Conservation (phyloP, 2,329 filamentous ascomycete genomes). For the Colletotrichum magnum region DNA sequence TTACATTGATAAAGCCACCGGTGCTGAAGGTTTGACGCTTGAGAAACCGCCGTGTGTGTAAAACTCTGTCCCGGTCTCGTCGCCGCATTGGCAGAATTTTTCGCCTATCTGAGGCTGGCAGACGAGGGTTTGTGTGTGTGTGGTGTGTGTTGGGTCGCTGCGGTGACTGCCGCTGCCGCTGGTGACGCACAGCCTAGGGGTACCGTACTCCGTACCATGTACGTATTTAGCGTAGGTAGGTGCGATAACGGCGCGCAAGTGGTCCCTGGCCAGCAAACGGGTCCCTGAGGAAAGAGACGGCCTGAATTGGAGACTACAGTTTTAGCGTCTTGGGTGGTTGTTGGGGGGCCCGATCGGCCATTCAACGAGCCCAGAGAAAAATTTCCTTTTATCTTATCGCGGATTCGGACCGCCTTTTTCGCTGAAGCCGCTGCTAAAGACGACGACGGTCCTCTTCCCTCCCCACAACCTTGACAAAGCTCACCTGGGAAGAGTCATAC, state of each 20-base stretch:
- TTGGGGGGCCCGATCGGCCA: constrained; percentile 37
- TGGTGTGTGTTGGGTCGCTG: constrained; percentile 15
- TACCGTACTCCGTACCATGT: too few relatives aligned
- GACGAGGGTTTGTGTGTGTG: constrained; percentile 18
- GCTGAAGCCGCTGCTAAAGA: constrained; percentile 35
- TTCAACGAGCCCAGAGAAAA: constrained; percentile 41
- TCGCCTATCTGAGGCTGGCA: constrained; percentile 22
- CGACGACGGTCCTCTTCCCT: constrained; percentile 19
- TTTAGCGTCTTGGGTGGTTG: constrained; percentile 29
- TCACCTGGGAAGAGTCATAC: constrained; percentile 36
- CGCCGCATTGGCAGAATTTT: constrained; percentile 35
- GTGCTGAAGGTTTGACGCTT: constrained; percentile 28
- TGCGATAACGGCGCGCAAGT: constrained; percentile 39
- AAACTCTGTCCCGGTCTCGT: constrained; percentile 30
- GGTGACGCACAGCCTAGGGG: constrained; percentile 19
- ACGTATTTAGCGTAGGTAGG: neutral
- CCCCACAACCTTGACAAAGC: constrained; percentile 36
- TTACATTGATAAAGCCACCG: constrained; percentile 10
- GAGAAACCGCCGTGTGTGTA: constrained; percentile 2
- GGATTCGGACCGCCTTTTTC: constrained; percentile 38
- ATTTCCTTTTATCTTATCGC: constrained; percentile 44
- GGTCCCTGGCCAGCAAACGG: constrained; percentile 32
- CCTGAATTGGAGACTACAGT: constrained; percentile 23
- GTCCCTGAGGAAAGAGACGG: constrained; percentile 17
- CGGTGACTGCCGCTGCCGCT: neutral